phyloP scores from a whole-genome alignment of 495 filamentous ascomycete genomes.

The Penicillium tannophilum region DNA sequence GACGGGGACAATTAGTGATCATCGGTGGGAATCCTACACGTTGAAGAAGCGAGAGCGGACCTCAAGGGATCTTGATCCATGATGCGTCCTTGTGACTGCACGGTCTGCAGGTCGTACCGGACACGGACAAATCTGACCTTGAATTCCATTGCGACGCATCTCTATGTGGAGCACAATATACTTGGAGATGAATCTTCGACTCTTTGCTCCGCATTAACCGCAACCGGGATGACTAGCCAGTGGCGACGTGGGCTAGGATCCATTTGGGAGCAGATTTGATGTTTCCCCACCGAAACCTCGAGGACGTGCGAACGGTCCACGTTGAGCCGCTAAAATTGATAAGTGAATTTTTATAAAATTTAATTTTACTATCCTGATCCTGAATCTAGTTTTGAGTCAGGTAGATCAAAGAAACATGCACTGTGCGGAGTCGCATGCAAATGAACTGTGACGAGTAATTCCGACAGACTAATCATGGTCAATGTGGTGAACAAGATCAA shows the following conservation, averaged over 20 bases:
- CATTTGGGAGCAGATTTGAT: slow-evolving; percentile 17
- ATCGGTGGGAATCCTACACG: slow-evolving; percentile 15
- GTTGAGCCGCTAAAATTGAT: slow-evolving; percentile 1
- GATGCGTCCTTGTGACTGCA: slow-evolving; percentile 22
- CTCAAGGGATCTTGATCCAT: slow-evolving; percentile 12
- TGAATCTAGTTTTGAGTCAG: background rate
- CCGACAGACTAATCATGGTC: background rate
- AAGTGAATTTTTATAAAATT: background rate
- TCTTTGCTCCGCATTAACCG: slow-evolving; percentile 16
- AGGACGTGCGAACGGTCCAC: slow-evolving; percentile 18
- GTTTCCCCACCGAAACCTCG: slow-evolving; percentile 2
- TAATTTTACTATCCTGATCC: background rate
- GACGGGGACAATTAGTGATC: slow-evolving; percentile 17
- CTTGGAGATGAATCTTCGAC: background rate
- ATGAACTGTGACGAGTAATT: slow-evolving; percentile 24
- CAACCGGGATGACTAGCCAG: slow-evolving; percentile 25
- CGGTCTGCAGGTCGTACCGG: slow-evolving; percentile 15
- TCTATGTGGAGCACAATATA: slow-evolving; percentile 23
- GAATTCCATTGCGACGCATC: slow-evolving; percentile 5
- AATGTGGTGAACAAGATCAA: slow-evolving; percentile 9
- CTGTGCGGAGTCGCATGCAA: slow-evolving; percentile 4
- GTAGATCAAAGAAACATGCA: background rate
- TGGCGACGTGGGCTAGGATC: slow-evolving; percentile 18
- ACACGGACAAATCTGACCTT: slow-evolving; percentile 9
- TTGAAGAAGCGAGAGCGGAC: slow-evolving; percentile 3